Base-by-base conservation (phyloP, 2,329 filamentous ascomycete species). In the Alternaria burnsii region DNA sequence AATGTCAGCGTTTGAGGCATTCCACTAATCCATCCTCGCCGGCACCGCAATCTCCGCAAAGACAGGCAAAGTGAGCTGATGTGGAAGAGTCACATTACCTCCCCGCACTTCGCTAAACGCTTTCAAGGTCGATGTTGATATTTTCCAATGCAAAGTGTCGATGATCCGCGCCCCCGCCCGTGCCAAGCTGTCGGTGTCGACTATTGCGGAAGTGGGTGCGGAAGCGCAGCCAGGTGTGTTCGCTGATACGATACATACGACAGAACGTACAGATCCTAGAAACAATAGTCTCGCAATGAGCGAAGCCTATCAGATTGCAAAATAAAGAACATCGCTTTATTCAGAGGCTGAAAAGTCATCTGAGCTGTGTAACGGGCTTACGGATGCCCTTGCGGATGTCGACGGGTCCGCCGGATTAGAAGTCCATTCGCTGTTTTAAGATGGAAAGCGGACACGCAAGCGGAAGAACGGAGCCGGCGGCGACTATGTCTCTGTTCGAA, bases 131-230 rank as follows among this genome's bases (percentile, higher is more conserved):
- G 26, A 18, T 28, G 38, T 26, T 42, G 36, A 20, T 20, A 24
- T 32, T 5, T 24, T 34, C 41, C 24, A 12, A 9, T 40, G 38
- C 11, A n/a, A 38, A 56, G 26, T 16, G 43, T 42, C 36, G 44
- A 30, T 18, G 36, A 36, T 18, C 26, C 9, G 26, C 36, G 18
- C 18, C 43, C 52, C 26, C 53, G 30, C 34, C 18, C 16, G n/a
- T 30, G 48, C 48, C 55, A 53, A 52, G 32, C 52, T 26, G 11
- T 46, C 20, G 43, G 40, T 40, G 16, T 51, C 30, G 36, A 28
- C 20, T 28, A 7, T 34, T 59, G 46, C 58, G 58, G 58, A 59
- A 55, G 52, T 40, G 46, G 32, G 38, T 56, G 52, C 58, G 58
- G 58, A 54, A 59, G 56, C 56, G 55, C 30, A 40, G 22, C 30